Evolutionary conservation across 192 early-diverging fungal species (phyloP), one percentile per base, ranked within the genome.

Genomic region (Dissophora globulifera): DNA sequence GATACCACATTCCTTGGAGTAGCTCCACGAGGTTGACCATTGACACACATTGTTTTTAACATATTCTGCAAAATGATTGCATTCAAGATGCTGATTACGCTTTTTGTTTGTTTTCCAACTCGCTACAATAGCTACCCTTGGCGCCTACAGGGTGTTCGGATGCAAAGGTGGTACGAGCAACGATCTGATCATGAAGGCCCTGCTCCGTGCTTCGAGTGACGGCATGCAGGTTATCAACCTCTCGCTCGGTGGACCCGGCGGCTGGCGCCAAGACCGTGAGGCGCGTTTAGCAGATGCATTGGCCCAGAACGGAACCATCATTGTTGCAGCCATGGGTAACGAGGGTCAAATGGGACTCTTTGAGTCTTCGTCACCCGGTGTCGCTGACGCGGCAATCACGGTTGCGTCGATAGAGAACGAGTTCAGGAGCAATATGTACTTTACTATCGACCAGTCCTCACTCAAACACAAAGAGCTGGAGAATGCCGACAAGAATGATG

Each of bases 161-260:
- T 96, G 94, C 74, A 82, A 81, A 60, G 88, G 89, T 50, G 81
- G 82, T 27, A 84, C 86, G 0, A 81, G 84, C 30, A 87, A 87
- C 29, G 93, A 94, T 50, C 62, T 95, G 40, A 87, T 96, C 31
- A 87, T 93, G 53, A 84, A 88, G 51, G 96, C 90, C 16, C 74
- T 98, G 70, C 80, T 89, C 67, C 67, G 69, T 8, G 96, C 95
- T 9, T 81, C 85, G 46, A 66, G 64, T 4, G 93, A 93, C 52
- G 81, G 87, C 1, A 85, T 92, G 76, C 86, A 98, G 62, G 69
- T 98, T 43, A 91, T 98, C 71, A 95, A 91, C 82, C 83, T 96
- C 60, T 92, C 90, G 52, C 75, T 96, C 56, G 96, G 94, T 50
- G 91, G 85, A 8, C 79, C 84, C 16, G 80, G 78, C 63, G 83